phyloP scores from a whole-genome alignment of 2,329 filamentous ascomycete genomes.

The Taxawa tesnikishii region DNA sequence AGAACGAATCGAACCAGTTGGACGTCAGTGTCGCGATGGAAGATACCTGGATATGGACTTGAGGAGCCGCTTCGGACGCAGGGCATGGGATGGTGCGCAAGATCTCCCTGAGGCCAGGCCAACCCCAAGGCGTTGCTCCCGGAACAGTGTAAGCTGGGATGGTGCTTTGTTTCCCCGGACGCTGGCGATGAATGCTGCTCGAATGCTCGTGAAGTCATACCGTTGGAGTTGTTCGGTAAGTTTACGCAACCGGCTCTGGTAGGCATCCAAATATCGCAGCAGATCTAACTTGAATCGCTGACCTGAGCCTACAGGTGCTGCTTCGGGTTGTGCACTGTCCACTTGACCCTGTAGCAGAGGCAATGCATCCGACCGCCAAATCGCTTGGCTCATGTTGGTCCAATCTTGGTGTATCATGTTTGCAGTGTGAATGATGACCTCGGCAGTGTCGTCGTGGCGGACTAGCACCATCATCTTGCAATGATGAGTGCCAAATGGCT shows the following conservation, averaged over 20 bases:
- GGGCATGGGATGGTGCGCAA: constrained; percentile 41
- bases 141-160: constrained; percentile 24
- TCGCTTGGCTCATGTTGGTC: constrained; percentile 75
- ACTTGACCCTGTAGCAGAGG: constrained; percentile 22
- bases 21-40: constrained; percentile 71
- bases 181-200: constrained; percentile 64
- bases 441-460: constrained; percentile 61
- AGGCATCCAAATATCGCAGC: constrained; percentile 57
- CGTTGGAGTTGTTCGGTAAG: constrained; percentile 45
- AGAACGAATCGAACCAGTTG: constrained; percentile 56
- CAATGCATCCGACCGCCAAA: constrained; percentile 65
- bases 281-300: constrained; percentile 64
- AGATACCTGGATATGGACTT: constrained; percentile 56
- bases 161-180: constrained; percentile 59
- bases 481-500: constrained; percentile 77
- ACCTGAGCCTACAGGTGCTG: constrained; percentile 44
- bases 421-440: constrained; percentile 76
- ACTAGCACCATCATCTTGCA: constrained; percentile 81
- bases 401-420: constrained; percentile 87
- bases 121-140: constrained; percentile 56
- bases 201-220: constrained; percentile 60
- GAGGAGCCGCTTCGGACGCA: constrained; percentile 8
- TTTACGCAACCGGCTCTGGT: constrained; percentile 44
- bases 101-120: constrained; percentile 52
- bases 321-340: neutral